These are phyloP conservation scores for Populus euphratica DNA, from an alignment of 345 rosid genomes.

Conservation along the genomic window DNA sequence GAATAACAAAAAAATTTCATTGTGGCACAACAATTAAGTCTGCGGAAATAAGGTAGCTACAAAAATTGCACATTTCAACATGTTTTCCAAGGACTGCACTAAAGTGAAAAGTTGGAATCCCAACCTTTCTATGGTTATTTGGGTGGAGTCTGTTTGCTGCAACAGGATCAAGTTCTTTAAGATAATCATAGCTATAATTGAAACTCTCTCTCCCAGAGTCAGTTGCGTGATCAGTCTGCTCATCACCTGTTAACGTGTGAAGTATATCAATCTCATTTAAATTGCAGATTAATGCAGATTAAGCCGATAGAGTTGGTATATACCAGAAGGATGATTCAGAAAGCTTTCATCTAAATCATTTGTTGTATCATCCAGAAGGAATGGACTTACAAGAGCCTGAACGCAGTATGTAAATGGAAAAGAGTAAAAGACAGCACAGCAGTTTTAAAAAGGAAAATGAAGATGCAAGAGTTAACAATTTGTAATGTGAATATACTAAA, in stretches of 20 bases:
- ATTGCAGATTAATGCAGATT: slow-evolving; percentile 4
- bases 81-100: not conserved
- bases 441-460: not conserved
- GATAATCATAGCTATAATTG: slow-evolving; percentile 48
- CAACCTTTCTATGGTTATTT: slow-evolving; percentile 79
- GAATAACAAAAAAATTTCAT: not conserved
- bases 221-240: slow-evolving; percentile 27
- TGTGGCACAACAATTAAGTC: not conserved
- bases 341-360: slow-evolving; percentile 35
- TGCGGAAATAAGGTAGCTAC: not conserved
- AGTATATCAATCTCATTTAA: not conserved
- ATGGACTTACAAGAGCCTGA: slow-evolving; percentile 81
- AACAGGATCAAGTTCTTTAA: slow-evolving; percentile 76
- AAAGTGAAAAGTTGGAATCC: slow-evolving; percentile 1
- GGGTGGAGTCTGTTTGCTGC: slow-evolving; percentile 92
- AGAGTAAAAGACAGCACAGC: not conserved
- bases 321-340: slow-evolving; percentile 46
- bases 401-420: slow-evolving; percentile 6
- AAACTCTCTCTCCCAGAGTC: slow-evolving; percentile 28
- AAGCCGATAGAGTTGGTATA: slow-evolving; percentile 1
- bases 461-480: not conserved
- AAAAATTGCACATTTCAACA: not conserved
- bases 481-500: not conserved
- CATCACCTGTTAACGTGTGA: slow-evolving; percentile 31
- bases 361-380: slow-evolving; percentile 65